Evolutionary conservation across 768 basidiomycete genomes (phyloP).

Genomic region (Fomitopsis serialis): DNA sequence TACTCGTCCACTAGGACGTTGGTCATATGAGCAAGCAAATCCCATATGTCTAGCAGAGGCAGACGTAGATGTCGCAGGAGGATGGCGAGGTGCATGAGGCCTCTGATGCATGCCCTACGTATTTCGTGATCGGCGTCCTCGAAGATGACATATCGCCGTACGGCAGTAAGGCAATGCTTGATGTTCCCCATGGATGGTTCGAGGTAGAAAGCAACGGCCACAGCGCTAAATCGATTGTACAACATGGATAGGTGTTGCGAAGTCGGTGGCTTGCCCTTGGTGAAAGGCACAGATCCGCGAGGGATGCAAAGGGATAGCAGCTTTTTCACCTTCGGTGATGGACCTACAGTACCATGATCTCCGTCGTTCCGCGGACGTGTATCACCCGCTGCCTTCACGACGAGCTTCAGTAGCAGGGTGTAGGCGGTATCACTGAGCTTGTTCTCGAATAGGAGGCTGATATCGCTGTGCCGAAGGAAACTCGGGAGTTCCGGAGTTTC

Average conservation of each 20-base stretch:
- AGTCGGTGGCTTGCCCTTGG: slow-evolving; percentile 43
- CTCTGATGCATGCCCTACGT: slow-evolving; percentile 68
- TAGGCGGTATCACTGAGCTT: slow-evolving; percentile 66
- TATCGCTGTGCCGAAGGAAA: slow-evolving; percentile 57
- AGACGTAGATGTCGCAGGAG: slow-evolving; percentile 51
- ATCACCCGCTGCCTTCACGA: slow-evolving; percentile 54
- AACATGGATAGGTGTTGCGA: slow-evolving; percentile 63
- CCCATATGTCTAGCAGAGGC: slow-evolving; percentile 46
- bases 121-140: slow-evolving; percentile 58
- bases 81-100: slow-evolving; percentile 61
- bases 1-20: slow-evolving; percentile 51
- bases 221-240: slow-evolving; percentile 75
- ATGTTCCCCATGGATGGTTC: slow-evolving; percentile 45
- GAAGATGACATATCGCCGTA: slow-evolving; percentile 65
- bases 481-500: slow-evolving; percentile 62
- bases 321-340: slow-evolving; percentile 48
- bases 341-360: slow-evolving; percentile 21
- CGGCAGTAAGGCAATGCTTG: slow-evolving; percentile 55
- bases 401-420: slow-evolving; percentile 74
- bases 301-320: slow-evolving; percentile 70
- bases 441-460: slow-evolving; percentile 44
- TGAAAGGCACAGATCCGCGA: slow-evolving; percentile 63
- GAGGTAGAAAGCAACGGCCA: slow-evolving; percentile 66
- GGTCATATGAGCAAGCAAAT: slow-evolving; percentile 64
- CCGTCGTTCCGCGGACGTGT: slow-evolving; percentile 19